Evolutionary conservation across 495 filamentous ascomycete species (phyloP), one percentile per base, ranked within the genome.

Genomic region (Chaetomium fimeti): DNA sequence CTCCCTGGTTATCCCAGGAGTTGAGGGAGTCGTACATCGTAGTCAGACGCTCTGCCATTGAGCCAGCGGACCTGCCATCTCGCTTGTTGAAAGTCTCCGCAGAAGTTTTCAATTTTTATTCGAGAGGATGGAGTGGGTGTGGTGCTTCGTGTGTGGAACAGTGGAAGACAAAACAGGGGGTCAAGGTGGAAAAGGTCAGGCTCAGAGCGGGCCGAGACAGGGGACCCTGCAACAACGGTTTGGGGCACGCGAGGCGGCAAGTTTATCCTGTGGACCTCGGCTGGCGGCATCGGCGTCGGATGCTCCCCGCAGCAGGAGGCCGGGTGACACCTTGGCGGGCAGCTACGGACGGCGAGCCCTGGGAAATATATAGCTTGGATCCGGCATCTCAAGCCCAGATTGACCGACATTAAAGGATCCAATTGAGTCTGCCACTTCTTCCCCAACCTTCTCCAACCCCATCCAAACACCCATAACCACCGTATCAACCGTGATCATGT

Each of bases 401-500:
- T 22, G 20, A 36, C 3, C 24, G 27, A 36, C 55, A 25, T 18
- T 22, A 2, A 22, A 11, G 5, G 11, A 45, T 25, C 25, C 25
- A 29, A 49, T 64, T 51, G 16, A 51, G 4, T 42, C 28, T 15
- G 47, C 20, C 43, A 24, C 45, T 15, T 43, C 9, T 56, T 45
- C 15, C 5, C 6, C n/a, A 7, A 24, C n/a, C 18, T 9, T 9
- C 4, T 25, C 45, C 3, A 43, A 5, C 22, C 8, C 8, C 40
- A 22, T 52, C 25, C 22, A 15, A 27, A 40, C 32, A 36, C 47
- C 28, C 43, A 20, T 9, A 20, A 18, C n/a, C 18, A 20, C 43
- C 18, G 43, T 32, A 56, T 24, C 36, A 25, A 20, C 38, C 48
- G 20, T 18, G 53, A 43, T 59, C 25, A 82, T 81, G 79, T 71